Percentiles rank a stretch among this genome's conserved stretches.
Conservation (phyloP, 2,329 filamentous ascomycete genomes). For the Alternaria burnsii region DNA sequence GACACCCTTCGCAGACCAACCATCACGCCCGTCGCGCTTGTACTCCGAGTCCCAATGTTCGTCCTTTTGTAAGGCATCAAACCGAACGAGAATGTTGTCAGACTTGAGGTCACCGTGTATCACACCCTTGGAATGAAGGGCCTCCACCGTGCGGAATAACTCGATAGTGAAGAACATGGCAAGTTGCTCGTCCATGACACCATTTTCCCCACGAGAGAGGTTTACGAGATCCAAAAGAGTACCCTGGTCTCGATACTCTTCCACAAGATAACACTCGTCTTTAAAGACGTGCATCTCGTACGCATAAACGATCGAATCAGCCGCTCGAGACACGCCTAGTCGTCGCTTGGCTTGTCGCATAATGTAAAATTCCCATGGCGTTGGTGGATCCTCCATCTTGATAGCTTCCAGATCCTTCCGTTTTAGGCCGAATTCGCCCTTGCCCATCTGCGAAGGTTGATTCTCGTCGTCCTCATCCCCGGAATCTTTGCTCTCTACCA, state of each 20-base stretch:
- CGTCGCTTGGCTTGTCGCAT: constrained; percentile 83
- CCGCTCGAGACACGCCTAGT: constrained; percentile 74
- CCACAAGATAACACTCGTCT: constrained; percentile 87
- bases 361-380: constrained; percentile 96
- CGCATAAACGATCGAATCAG: constrained; percentile 79
- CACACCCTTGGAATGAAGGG: constrained; percentile 79
- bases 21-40: constrained; percentile 74
- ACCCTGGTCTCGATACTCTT: constrained; percentile 88
- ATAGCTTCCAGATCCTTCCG: constrained; percentile 78
- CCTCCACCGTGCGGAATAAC: constrained; percentile 87
- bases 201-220: constrained; percentile 74
- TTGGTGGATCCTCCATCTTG: constrained; percentile 92
- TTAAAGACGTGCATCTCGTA: constrained; percentile 92
- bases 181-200: constrained; percentile 86
- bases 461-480: constrained; percentile 55
- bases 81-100: constrained; percentile 91
- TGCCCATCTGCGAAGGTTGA: constrained; percentile 65
- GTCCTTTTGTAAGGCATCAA: constrained; percentile 63
- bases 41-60: constrained; percentile 70
- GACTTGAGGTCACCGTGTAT: constrained; percentile 95
- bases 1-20: constrained; percentile 83
- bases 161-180: constrained; percentile 97
- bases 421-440: constrained; percentile 65
- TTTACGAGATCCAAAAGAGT: constrained; percentile 97
- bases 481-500: constrained; percentile 76